phyloP scores from a whole-genome alignment of 495 filamentous ascomycete genomes.

The Mycothermus thermophilus region DNA sequence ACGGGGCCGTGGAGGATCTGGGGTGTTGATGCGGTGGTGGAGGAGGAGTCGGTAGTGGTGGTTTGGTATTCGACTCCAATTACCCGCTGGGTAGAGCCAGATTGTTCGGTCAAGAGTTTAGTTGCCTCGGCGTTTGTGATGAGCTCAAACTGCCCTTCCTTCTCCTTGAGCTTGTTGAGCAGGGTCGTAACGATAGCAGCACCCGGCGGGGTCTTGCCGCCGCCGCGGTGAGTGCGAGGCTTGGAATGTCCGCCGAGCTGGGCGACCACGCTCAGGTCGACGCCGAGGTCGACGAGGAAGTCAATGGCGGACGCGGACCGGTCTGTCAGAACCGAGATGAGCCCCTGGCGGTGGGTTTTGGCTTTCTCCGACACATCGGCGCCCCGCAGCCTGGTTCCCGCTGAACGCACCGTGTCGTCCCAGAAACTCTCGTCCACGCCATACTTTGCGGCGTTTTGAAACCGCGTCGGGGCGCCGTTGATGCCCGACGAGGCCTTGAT shows the following conservation, averaged over 20 bases:
- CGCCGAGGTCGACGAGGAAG: constrained; percentile 39
- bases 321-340: constrained; percentile 31
- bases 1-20: constrained; percentile 35
- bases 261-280: constrained; percentile 41
- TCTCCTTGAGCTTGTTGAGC: constrained; percentile 28
- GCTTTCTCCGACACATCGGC: constrained; percentile 4
- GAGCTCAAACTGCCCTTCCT: constrained; percentile 31
- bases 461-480: constrained; percentile 42
- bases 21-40: not conserved
- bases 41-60: not conserved
- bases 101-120: constrained; percentile 25
- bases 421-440: constrained; percentile 30
- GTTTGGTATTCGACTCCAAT: constrained; percentile 24
- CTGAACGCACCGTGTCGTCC: constrained; percentile 40
- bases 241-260: constrained; percentile 40
- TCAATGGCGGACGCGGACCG: constrained; percentile 30
- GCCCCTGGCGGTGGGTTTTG: constrained; percentile 18
- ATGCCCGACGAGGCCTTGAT: constrained; percentile 52
- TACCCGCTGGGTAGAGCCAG: constrained; percentile 6
- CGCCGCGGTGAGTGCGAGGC: constrained; percentile 42
- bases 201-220: constrained; percentile 37
- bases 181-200: constrained; percentile 38
- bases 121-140: constrained; percentile 32
- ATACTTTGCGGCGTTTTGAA: constrained; percentile 23
- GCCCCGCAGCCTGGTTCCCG: constrained; percentile 19